Percentiles rank a stretch among this genome's conserved stretches.
Evolutionary conservation across 2,329 filamentous ascomycete species (phyloP).

Genomic region (Colletotrichum theobromicola): DNA sequence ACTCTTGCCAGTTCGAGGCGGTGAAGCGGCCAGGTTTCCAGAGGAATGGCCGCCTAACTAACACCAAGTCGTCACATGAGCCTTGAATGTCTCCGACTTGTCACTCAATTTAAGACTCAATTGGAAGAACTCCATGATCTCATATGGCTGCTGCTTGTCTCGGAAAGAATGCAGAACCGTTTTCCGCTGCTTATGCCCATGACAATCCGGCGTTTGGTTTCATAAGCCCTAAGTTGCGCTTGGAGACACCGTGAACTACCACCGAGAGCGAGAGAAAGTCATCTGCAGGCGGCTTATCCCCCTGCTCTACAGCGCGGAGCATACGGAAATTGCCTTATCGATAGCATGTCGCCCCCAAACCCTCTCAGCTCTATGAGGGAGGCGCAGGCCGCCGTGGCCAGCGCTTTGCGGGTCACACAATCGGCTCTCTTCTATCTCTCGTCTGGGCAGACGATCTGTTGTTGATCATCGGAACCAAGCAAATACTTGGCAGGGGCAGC

Average conservation of each 20-base stretch:
- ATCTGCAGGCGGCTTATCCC: not conserved
- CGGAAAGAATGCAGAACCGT: not conserved
- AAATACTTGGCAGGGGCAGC: not conserved
- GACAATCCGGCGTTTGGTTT: too few relatives aligned
- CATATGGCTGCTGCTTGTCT: constrained; percentile 1
- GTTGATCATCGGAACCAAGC: not conserved
- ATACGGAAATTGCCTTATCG: constrained; percentile 6
- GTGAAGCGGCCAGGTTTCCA: not conserved
- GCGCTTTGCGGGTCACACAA: not conserved
- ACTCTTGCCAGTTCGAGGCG: not conserved
- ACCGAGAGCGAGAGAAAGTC: not conserved
- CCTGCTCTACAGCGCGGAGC: not conserved
- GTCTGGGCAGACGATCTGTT: not conserved
- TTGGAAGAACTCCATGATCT: not conserved
- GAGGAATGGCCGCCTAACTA: not conserved
- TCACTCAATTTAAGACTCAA: not conserved
- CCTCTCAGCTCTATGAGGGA: constrained; percentile 6
- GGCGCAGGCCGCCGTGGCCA: constrained; percentile 12
- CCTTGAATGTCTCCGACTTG: not conserved
- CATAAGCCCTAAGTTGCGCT: not conserved
- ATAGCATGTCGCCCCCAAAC: not conserved
- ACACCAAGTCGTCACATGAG: not conserved
- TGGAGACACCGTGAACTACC: not conserved
- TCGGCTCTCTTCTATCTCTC: not conserved
- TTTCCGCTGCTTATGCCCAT: not conserved